Conservation (phyloP, 2,329 filamentous ascomycete species). For the Apiospora sp. region DNA sequence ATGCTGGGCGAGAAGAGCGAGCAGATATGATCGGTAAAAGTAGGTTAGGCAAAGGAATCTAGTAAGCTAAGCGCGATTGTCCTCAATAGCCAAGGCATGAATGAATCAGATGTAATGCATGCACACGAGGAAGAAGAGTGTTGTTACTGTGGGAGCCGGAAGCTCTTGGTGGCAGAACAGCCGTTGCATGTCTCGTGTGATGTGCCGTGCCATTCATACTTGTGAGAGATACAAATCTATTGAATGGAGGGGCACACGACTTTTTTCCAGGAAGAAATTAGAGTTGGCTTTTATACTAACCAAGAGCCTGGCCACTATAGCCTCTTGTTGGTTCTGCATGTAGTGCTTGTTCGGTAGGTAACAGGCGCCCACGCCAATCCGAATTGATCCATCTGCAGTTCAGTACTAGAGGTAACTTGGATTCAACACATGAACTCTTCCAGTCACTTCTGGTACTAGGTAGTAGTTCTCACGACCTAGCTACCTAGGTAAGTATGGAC, state of each 20-base stretch:
- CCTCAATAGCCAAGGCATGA: conserved; percentile 17
- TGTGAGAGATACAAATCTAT: not conserved
- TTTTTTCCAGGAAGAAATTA: conserved; percentile 39
- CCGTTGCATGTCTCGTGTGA: conserved; percentile 52
- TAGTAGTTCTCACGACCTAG: not conserved
- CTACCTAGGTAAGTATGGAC: not conserved
- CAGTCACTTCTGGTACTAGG: not conserved
- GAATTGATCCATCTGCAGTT: not conserved
- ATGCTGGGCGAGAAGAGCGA: not conserved
- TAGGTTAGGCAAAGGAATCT: conserved; percentile 1
- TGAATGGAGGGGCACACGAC: conserved; percentile 43
- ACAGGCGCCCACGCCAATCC: not conserved
- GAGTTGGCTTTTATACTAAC: conserved; percentile 42
- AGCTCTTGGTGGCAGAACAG: conserved; percentile 46
- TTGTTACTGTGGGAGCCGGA: conserved; percentile 32
- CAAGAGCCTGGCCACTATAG: conserved; percentile 16
- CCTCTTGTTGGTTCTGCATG: not conserved
- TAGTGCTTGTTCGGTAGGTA: not conserved
- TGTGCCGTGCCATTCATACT: conserved; percentile 29
- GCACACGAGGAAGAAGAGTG: conserved; percentile 30
- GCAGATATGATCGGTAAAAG: conserved; percentile 14
- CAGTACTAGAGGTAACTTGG: not conserved
- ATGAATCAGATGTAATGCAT: conserved; percentile 25
- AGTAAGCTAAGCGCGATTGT: conserved; percentile 10
- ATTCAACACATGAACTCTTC: not conserved